A percentile compares a stretch with the other conserved stretches of the same genome.
These are phyloP conservation scores for Astragalus glycyphyllos DNA, from an alignment of 306 rosid genomes.

Conservation along the genomic window DNA sequence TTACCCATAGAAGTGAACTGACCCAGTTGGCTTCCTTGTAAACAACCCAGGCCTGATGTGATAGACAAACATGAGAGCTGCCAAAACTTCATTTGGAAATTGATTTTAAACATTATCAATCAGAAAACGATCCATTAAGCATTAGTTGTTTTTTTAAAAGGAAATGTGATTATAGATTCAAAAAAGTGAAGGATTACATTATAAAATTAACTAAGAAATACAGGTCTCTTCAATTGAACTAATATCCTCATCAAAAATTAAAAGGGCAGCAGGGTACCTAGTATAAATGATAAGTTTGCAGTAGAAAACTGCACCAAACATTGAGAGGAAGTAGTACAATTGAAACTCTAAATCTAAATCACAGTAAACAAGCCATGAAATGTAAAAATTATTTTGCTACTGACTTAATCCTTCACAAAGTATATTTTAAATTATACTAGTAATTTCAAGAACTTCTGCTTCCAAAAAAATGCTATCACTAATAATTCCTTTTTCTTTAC, in stretches of 20 bases:
- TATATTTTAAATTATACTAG: too few species aligned
- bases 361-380: neutral
- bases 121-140: conserved; percentile 4
- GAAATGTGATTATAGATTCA: conserved; percentile 18
- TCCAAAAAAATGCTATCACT: neutral
- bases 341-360: neutral
- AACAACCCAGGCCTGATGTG: conserved; percentile 70
- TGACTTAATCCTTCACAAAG: too few species aligned
- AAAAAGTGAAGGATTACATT: conserved; percentile 5
- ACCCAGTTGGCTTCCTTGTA: conserved; percentile 82
- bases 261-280: neutral
- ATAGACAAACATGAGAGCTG: conserved; percentile 25
- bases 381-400: neutral
- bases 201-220: neutral
- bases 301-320: neutral
- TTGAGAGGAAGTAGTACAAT: neutral
- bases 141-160: neutral
- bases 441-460: too few species aligned
- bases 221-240: neutral
- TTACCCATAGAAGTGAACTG: conserved; percentile 65
- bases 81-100: conserved; percentile 37
- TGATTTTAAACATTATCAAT: conserved; percentile 3
- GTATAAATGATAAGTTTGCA: conserved; percentile 19
- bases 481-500: neutral
- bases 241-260: neutral